Evolutionary conservation across 148 eudicot genomes (phyloP).

Genomic region (Vaccinium darrowii): DNA sequence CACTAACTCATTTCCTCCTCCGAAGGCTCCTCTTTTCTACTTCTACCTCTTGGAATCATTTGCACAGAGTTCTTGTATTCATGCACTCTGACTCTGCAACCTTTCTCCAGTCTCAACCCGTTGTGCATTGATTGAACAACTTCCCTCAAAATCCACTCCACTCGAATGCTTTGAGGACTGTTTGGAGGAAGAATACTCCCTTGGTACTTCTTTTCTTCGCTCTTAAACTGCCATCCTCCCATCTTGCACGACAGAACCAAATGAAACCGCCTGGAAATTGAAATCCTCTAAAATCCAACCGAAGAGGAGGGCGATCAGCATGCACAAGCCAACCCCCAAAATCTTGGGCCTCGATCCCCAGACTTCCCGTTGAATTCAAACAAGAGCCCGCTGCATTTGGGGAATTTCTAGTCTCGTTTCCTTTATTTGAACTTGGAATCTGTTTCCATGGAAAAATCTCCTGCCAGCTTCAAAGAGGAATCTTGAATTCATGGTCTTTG

Average conservation of each 20-base stretch:
- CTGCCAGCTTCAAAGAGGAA: not conserved
- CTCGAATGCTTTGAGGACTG: constrained; percentile 10
- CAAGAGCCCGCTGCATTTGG: not conserved
- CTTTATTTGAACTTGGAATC: not conserved
- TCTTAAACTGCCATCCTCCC: constrained; percentile 10
- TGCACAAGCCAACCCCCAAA: not conserved
- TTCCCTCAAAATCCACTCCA: not conserved
- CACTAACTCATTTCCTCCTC: no score
- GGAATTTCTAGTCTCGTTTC: not conserved
- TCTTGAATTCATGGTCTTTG: not conserved
- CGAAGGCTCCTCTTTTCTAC: no score
- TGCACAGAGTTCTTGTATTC: not conserved
- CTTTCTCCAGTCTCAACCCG: constrained; percentile 14
- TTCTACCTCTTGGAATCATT: not conserved
- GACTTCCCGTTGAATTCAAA: not conserved
- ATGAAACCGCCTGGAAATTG: constrained; percentile 23
- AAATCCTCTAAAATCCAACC: constrained; percentile 22
- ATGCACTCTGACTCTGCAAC: not conserved
- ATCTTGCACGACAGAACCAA: constrained; percentile 15
- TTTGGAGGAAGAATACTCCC: constrained; percentile 1
- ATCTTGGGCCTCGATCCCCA: not conserved
- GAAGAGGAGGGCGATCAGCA: not conserved
- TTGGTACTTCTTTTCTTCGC: not conserved
- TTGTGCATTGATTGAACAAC: constrained; percentile 15
- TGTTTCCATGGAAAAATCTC: not conserved